Base-by-base conservation (phyloP, 176 grass and related monocot genomes). In the Oryza nivara region DNA sequence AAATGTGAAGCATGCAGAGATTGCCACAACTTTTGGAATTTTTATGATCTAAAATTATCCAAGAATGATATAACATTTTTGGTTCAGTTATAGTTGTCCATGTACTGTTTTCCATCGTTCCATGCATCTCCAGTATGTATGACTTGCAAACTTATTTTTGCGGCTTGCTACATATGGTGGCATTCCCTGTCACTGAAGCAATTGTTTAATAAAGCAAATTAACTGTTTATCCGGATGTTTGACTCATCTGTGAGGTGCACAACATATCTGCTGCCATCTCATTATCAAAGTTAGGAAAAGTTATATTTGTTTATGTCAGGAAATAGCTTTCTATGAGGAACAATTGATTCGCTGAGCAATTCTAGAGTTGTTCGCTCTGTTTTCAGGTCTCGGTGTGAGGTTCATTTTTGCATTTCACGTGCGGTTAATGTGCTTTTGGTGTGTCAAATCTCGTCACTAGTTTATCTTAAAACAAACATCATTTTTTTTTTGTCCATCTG, bases 171-270 rank as follows among this genome's bases (percentile, higher is more conserved):
- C 28, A 79, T 28, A 64, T 83, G 60, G 19, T 79, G 68, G 16
- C 35, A 61, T 85, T 40, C 41, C 77, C 32, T 16, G 52, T 65
- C 73, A 35, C 48, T 70, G n/a, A 74, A 87, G 15, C 66, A 49
- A 81, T 73, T 78, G 61, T 82, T 74, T 65, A 92, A 92, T 89
- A 89, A 92, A 86, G 14, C 32, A 79, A 81, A 83, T 88, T 72
- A 78, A 86, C 78, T 8, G 25, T 73, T 76, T n/a, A 23, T 63
- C 36, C 17, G 9, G 12, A 20, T 73, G 2, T 41, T 41, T 48
- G 30, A 23, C 23, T 23, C 20, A 48, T 30, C 34, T 52, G 46
- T 63, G 1, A 9, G 2, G n/a, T 63, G n/a, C 17, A 32, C 30
- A 32, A 32, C 30, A 3, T 32, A 61, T 22, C 20, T 61, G 9